These are phyloP conservation scores for Delitschia confertaspora DNA, from an alignment of 495 filamentous ascomycete species.

Conservation along the genomic window DNA sequence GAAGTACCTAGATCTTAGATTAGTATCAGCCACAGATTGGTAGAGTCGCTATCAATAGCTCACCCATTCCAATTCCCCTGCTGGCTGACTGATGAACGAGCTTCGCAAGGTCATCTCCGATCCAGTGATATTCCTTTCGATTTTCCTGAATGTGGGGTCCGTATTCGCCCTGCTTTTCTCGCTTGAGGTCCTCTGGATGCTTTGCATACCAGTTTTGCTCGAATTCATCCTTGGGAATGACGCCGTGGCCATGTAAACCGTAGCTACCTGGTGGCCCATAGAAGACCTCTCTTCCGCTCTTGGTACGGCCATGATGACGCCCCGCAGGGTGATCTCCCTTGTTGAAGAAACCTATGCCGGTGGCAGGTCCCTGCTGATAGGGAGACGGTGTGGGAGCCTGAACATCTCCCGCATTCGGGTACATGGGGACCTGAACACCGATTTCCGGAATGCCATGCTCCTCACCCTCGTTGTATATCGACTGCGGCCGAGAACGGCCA, in stretches of 20 bases:
- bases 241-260: slow-evolving; percentile 76
- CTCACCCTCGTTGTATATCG: slow-evolving; percentile 47
- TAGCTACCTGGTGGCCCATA: slow-evolving; percentile 65
- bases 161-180: slow-evolving; percentile 64
- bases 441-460: slow-evolving; percentile 88
- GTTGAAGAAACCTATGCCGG: slow-evolving; percentile 50
- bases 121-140: slow-evolving; percentile 75
- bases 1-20: slow-evolving; percentile 29
- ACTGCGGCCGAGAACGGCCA: slow-evolving; percentile 39
- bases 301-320: slow-evolving; percentile 59
- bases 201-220: slow-evolving; percentile 85
- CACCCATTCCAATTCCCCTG: slow-evolving; percentile 53
- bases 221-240: slow-evolving; percentile 55
- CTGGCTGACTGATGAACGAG: slow-evolving; percentile 67
- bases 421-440: slow-evolving; percentile 85
- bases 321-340: slow-evolving; percentile 35
- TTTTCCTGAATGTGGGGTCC: slow-evolving; percentile 54
- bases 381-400: slow-evolving; percentile 86
- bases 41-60: slow-evolving; percentile 12
- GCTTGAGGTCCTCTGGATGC: slow-evolving; percentile 67
- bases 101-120: slow-evolving; percentile 84
- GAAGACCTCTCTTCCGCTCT: slow-evolving; percentile 51
- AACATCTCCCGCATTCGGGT: slow-evolving; percentile 87
- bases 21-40: slow-evolving; percentile 18
- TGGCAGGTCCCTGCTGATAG: slow-evolving; percentile 42